phyloP scores from a whole-genome alignment of 2,329 filamentous ascomycete genomes.

The Orbilia quercus region DNA sequence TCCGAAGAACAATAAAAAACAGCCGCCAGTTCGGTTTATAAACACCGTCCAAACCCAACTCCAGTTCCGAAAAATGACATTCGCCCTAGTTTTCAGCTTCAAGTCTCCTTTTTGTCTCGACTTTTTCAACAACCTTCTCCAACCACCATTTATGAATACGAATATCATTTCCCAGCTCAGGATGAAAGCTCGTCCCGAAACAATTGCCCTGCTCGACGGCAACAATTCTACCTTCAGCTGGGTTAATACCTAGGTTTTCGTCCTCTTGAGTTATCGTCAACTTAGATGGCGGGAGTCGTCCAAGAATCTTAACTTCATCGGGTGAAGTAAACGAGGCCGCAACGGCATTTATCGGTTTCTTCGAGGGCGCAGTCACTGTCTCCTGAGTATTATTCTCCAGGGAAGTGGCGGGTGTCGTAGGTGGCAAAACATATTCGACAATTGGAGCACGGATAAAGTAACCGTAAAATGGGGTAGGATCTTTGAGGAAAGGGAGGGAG shows the following conservation, averaged over 20 bases:
- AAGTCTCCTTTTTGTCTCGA: constrained; percentile 58
- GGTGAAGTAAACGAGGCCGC: constrained; percentile 64
- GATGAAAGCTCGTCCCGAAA: constrained; percentile 94
- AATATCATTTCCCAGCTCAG: constrained; percentile 86
- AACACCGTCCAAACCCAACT: neutral
- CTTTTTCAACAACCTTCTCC: constrained; percentile 71
- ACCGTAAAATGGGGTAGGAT: constrained; percentile 73
- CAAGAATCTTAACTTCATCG: constrained; percentile 62
- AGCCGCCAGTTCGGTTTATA: neutral
- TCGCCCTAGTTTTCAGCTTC: constrained; percentile 29
- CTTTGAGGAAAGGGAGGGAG: constrained; percentile 59
- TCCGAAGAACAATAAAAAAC: neutral
- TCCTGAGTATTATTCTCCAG: constrained; percentile 63
- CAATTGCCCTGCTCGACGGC: constrained; percentile 91
- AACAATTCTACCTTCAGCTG: constrained; percentile 75
- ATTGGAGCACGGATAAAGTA: constrained; percentile 96
- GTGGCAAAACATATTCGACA: constrained; percentile 80
- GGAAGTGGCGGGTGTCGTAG: constrained; percentile 65
- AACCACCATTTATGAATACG: constrained; percentile 97
- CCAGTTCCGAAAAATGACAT: neutral
- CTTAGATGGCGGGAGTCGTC: constrained; percentile 36
- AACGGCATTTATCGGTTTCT: constrained; percentile 59
- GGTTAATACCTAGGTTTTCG: constrained; percentile 59
- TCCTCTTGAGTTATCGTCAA: constrained; percentile 57
- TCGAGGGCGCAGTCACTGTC: constrained; percentile 60